Evolutionary conservation across 1,284 basidiomycete species (phyloP).

Genomic region (Neolentinus lepideus): DNA sequence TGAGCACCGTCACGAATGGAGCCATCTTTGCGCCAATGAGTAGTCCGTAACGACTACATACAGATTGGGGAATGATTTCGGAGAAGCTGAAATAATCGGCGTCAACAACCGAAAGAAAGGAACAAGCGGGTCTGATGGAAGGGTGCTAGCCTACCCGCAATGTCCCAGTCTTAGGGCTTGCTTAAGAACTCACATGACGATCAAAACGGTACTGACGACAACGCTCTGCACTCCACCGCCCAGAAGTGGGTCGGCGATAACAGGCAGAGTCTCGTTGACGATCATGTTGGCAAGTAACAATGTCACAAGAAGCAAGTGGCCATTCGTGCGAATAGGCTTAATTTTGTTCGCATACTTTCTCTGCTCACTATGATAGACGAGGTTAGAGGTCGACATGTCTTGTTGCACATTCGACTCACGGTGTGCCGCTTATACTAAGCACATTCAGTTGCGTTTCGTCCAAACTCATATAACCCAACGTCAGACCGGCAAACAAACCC

Average conservation of each 20-base stretch:
- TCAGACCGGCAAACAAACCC: constrained; percentile 69
- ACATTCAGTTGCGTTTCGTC: constrained; percentile 92
- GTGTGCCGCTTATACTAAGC: constrained; percentile 76
- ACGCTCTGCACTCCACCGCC: constrained; percentile 82
- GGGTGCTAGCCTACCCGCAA: background rate
- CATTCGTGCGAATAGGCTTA: constrained; percentile 81
- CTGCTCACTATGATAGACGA: constrained; percentile 47
- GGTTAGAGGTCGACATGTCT: background rate
- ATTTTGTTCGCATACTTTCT: constrained; percentile 79
- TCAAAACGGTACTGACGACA: constrained; percentile 77
- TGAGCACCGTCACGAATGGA: constrained; percentile 63
- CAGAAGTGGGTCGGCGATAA: constrained; percentile 84
- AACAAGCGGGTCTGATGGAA: constrained; percentile 7
- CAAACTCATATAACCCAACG: constrained; percentile 88
- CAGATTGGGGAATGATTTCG: constrained; percentile 87
- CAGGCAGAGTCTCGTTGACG: constrained; percentile 85
- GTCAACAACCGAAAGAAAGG: background rate
- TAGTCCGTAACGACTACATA: constrained; percentile 90
- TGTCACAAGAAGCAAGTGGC: constrained; percentile 78
- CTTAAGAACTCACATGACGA: constrained; percentile 64
- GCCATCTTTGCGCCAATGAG: constrained; percentile 90
- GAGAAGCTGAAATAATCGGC: constrained; percentile 48
- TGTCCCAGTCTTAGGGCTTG: background rate
- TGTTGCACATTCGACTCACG: constrained; percentile 35
- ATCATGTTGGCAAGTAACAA: constrained; percentile 86